phyloP scores from a whole-genome alignment of 805 yeast species.

The Saturnispora zaruensis region DNA sequence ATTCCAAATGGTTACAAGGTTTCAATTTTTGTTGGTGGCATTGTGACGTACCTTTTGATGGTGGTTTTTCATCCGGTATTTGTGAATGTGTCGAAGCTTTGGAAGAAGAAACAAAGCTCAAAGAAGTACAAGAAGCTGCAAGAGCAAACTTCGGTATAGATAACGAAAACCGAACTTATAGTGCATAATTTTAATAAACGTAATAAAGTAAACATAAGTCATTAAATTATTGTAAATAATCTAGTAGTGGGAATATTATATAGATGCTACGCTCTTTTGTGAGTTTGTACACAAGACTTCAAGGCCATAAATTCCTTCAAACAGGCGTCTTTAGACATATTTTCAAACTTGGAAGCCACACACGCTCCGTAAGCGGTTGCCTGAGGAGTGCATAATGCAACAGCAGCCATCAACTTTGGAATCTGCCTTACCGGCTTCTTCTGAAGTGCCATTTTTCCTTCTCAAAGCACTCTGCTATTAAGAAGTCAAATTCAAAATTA shows the following conservation, averaged over 20 bases:
- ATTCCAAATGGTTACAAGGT: conserved; percentile 43
- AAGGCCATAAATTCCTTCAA: conserved; percentile 40
- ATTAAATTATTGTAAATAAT: not conserved
- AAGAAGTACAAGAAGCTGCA: conserved; percentile 5
- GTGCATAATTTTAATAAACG: not conserved
- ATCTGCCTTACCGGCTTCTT: conserved; percentile 25
- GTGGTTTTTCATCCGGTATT: not conserved
- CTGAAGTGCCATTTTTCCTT: not conserved
- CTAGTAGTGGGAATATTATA: not conserved
- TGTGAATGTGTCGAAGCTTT: not conserved
- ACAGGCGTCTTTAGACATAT: conserved; percentile 45
- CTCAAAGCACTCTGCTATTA: not conserved
- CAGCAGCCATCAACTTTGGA: conserved; percentile 26
- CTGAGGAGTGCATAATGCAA: conserved; percentile 23
- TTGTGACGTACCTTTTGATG: conserved; percentile 35
- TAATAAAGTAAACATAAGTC: not conserved
- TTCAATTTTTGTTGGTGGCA: conserved; percentile 39
- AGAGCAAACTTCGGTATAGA: not conserved
- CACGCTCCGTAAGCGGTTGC: conserved; percentile 46
- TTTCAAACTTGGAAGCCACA: conserved; percentile 40
- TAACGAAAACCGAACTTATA: not conserved
- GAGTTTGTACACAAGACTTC: conserved; percentile 39
- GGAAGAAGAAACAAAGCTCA: conserved; percentile 5
- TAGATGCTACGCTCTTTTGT: conserved; percentile 2
- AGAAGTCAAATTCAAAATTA: not conserved